Evolutionary conservation across 495 filamentous ascomycete species (phyloP).

Genomic region (Penicillium crystallinum): DNA sequence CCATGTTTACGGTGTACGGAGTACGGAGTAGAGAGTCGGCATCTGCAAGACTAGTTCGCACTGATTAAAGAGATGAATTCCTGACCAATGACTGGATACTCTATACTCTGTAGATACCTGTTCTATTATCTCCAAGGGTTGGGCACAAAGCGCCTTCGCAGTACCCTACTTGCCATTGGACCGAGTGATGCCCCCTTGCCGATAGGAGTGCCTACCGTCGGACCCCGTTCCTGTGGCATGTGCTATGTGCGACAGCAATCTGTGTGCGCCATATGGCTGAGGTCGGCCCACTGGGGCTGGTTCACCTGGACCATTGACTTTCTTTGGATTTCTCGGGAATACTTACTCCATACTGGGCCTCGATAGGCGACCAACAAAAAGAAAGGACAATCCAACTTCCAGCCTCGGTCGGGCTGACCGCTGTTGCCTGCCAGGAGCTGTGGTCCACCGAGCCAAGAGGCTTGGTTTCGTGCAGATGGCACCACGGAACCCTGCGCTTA

Average conservation of each 20-base stretch:
- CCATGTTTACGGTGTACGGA: no score
- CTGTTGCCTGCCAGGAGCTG: not conserved
- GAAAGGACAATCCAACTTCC: not conserved
- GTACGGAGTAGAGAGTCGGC: no score
- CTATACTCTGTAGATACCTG: no score
- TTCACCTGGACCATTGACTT: not conserved
- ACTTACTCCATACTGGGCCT: not conserved
- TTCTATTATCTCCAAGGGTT: no score
- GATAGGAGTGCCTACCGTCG: conserved; percentile 18
- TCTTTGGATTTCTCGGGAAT: not conserved
- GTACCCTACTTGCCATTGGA: not conserved
- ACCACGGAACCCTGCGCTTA: not conserved
- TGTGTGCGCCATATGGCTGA: conserved; percentile 4
- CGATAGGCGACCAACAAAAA: not conserved
- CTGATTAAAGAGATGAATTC: no score
- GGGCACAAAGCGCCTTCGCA: not conserved
- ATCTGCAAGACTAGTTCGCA: no score
- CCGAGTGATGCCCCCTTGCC: conserved; percentile 5
- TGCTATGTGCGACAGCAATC: conserved; percentile 2
- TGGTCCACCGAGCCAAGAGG: not conserved
- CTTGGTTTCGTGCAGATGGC: not conserved
- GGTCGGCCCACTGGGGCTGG: conserved; percentile 6
- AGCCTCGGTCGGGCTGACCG: not conserved
- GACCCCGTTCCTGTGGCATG: conserved; percentile 13
- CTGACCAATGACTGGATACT: no score